Conservation (phyloP, 2,329 filamentous ascomycete species). For the Scedosporium dehoogii region DNA sequence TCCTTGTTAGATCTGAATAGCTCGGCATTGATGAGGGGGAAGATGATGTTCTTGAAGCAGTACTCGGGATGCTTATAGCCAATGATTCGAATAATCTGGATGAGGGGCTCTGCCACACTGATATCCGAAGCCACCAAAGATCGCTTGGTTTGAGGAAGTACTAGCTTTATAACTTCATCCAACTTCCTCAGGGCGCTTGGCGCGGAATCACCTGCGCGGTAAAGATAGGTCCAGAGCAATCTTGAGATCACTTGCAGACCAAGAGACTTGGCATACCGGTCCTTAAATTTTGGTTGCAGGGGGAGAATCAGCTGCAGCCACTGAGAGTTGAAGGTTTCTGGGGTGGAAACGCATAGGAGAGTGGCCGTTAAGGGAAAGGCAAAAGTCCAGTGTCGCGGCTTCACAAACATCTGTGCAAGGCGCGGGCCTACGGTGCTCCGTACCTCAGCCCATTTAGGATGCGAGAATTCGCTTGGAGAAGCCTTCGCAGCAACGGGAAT, state of each 20-base stretch:
- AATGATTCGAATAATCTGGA: constrained; percentile 89
- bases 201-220: constrained; percentile 65
- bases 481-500: constrained; percentile 79
- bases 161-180: constrained; percentile 78
- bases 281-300: constrained; percentile 73
- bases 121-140: constrained; percentile 75
- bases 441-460: constrained; percentile 80
- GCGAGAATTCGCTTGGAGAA: constrained; percentile 62
- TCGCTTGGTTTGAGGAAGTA: constrained; percentile 71
- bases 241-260: constrained; percentile 85
- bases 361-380: constrained; percentile 84
- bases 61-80: constrained; percentile 90
- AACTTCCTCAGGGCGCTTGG: constrained; percentile 65
- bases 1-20: constrained; percentile 69
- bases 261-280: constrained; percentile 65
- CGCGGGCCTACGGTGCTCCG: constrained; percentile 69
- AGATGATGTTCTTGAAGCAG: constrained; percentile 88
- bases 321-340: constrained; percentile 72
- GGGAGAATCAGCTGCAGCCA: constrained; percentile 77
- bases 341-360: constrained; percentile 77
- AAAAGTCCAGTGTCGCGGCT: constrained; percentile 84
- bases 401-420: constrained; percentile 74
- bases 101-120: constrained; percentile 77
- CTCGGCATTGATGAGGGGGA: constrained; percentile 87
- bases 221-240: constrained; percentile 89